Evolutionary conservation across 352 stramenopile genomes (phyloP), one percentile per base, ranked within the genome.

Genomic region (Globisporangium uncinulatum): DNA sequence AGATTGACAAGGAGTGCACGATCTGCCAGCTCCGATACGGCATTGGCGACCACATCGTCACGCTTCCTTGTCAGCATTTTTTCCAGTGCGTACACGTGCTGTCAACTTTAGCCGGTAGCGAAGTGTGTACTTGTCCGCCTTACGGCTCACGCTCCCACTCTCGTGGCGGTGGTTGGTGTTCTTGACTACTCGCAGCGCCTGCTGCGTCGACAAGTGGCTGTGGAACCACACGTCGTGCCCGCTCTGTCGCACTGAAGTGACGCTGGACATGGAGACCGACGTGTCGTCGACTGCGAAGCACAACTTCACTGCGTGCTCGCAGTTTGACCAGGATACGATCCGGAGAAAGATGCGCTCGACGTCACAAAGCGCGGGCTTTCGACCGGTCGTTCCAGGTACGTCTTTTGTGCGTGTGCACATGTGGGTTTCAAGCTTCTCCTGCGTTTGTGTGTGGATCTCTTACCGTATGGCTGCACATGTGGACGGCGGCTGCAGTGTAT

Each of bases 151-250:
- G 43, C 44, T 55, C 32, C 3, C 37, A 37, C 37, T 24, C 50
- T 62, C 41, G 9, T 21, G 24, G 24, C 4, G 24, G 24, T 29
- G 24, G 24, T 29, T 29, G 24, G 24, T 29, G 24, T 1, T 29
- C 4, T 4, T 29, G 24, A 5, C 34, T 39, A 13, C 34, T 43
- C 51, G 4, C 52, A 94, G 84, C 62, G 82, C 82, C 10, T 84
- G 78, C 43, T 94, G 84, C 64, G 80, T 87, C 19, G 84, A 94
- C 61, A 87, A 89, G 54, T 94, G 84, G 84, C 50, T 94, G 17
- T 92, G 79, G 72, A 90, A 88, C 57, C 84, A 94, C 66, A 89
- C 77, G 6, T 92, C 84, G n/a, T 94, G 84, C 29, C 84, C 84
- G 15, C 58, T 94, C 4, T 94, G 84, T 59, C 80, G 84, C 42